These are phyloP conservation scores for Harringtonia aguacate DNA, from an alignment of 2,329 filamentous ascomycete species.

Conservation along the genomic window DNA sequence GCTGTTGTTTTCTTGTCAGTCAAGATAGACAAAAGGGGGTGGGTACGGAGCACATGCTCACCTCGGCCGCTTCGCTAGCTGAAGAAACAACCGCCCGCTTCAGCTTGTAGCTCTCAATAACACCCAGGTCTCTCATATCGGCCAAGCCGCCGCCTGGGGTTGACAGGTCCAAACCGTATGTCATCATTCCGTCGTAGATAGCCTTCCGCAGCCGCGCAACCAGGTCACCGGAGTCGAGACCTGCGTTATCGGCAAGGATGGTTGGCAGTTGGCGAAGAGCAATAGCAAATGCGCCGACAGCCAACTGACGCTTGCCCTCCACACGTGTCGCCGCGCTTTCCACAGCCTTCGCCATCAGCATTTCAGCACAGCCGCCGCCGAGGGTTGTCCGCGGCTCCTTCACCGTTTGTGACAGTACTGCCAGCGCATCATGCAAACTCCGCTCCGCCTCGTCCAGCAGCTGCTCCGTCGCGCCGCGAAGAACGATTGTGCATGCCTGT, in stretches of 20 bases:
- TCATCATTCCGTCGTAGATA: conserved; percentile 90
- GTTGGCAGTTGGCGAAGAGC: conserved; percentile 90
- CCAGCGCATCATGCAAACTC: conserved; percentile 89
- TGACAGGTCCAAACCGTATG: conserved; percentile 79
- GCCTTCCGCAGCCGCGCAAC: conserved; percentile 85
- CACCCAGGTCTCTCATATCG: conserved; percentile 91
- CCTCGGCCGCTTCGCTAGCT: conserved; percentile 92
- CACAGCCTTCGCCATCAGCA: conserved; percentile 98
- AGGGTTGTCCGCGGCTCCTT: conserved; percentile 89
- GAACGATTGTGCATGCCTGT: conserved; percentile 90
- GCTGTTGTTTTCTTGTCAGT: conserved; percentile 29
- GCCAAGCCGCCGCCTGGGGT: conserved; percentile 85
- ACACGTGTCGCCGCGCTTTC: conserved; percentile 88
- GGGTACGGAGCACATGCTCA: conserved; percentile 33
- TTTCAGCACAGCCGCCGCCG: conserved; percentile 92
- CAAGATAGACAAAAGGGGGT: background rate
- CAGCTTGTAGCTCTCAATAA: conserved; percentile 97
- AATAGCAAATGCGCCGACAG: conserved; percentile 79
- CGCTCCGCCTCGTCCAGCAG: conserved; percentile 94
- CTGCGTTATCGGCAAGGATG: conserved; percentile 94
- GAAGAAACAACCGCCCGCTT: conserved; percentile 97
- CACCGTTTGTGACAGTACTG: conserved; percentile 92
- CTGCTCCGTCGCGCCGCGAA: conserved; percentile 93
- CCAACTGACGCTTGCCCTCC: conserved; percentile 92
- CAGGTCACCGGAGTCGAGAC: conserved; percentile 88